A percentile compares a stretch with the other conserved stretches of the same genome.
Conservation (phyloP, 768 basidiomycete species). For the Termitomyces sp. region DNA sequence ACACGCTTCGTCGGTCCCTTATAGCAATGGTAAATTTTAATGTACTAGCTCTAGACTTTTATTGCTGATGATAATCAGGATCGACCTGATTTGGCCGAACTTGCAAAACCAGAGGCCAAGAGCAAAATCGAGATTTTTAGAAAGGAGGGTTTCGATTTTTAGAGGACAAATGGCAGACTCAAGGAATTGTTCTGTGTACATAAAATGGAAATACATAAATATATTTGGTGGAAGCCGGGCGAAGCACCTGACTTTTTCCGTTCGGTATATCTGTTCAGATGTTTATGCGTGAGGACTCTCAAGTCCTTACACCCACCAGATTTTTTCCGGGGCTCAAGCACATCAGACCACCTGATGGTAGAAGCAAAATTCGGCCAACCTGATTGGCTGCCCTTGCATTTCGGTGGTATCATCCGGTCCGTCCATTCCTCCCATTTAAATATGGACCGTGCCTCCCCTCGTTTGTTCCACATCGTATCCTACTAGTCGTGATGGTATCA, state of each 20-base stretch:
- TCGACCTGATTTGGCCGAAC: conserved; percentile 75
- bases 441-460: neutral
- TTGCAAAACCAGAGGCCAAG: conserved; percentile 57
- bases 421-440: neutral
- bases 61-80: conserved; percentile 39
- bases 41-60: neutral
- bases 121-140: conserved; percentile 69
- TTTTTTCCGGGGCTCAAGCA: too few relatives aligned
- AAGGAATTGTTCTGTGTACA: neutral
- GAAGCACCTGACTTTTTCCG: neutral
- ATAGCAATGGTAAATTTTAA: conserved; percentile 61
- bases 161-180: conserved; percentile 13
- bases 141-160: conserved; percentile 88
- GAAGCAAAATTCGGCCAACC: neutral
- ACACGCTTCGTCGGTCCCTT: conserved; percentile 79
- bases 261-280: neutral
- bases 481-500: conserved; percentile 34
- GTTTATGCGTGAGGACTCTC: too few relatives aligned
- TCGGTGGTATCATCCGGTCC: conserved; percentile 5
- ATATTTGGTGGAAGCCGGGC: neutral
- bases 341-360: neutral
- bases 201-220: neutral
- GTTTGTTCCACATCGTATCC: neutral
- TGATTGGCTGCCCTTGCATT: conserved; percentile 18
- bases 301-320: too few relatives aligned